A percentile compares a stretch with the other conserved stretches of the same genome.
Evolutionary conservation across 1,139 yeast genomes (phyloP).

Genomic region (Blastobotrys aristatus): DNA sequence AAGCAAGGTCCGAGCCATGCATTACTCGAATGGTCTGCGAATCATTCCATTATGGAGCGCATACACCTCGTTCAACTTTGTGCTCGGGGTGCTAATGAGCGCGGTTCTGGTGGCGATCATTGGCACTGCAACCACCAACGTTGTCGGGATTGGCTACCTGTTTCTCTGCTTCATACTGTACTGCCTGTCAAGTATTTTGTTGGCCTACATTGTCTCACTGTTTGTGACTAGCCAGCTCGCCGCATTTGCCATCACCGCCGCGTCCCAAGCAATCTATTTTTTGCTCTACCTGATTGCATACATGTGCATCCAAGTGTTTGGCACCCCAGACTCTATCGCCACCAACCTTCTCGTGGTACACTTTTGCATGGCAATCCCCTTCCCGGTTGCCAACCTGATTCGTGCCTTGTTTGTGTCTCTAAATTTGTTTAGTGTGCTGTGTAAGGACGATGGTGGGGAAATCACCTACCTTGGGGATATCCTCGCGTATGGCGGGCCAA

Average conservation of each 20-base stretch:
- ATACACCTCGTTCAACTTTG: conserved; percentile 30
- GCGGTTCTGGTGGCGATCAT: conserved; percentile 30
- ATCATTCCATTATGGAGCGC: conserved; percentile 36
- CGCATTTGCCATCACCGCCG: conserved; percentile 37
- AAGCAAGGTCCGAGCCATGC: conserved; percentile 35
- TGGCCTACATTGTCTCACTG: conserved; percentile 33
- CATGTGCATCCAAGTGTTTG: conserved; percentile 32
- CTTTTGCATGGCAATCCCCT: conserved; percentile 29
- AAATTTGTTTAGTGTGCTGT: conserved; percentile 34
- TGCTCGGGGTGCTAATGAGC: conserved; percentile 25
- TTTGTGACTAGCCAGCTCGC: conserved; percentile 34
- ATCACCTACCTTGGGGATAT: conserved; percentile 31
- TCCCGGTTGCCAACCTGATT: conserved; percentile 31
- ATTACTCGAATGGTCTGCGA: conserved; percentile 36
- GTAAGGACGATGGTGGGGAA: conserved; percentile 23
- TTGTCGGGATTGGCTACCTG: conserved; percentile 33
- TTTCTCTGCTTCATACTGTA: conserved; percentile 33
- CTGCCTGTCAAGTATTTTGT: conserved; percentile 30
- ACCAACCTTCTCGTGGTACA: conserved; percentile 25
- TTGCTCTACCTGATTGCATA: conserved; percentile 34
- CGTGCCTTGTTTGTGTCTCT: conserved; percentile 34
- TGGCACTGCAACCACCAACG: conserved; percentile 22
- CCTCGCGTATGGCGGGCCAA: conserved; percentile 36
- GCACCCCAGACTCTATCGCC: conserved; percentile 27
- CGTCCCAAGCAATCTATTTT: conserved; percentile 32